These are phyloP conservation scores for Schwanniomyces sp. DNA, from an alignment of 805 yeast genomes.

Conservation along the genomic window DNA sequence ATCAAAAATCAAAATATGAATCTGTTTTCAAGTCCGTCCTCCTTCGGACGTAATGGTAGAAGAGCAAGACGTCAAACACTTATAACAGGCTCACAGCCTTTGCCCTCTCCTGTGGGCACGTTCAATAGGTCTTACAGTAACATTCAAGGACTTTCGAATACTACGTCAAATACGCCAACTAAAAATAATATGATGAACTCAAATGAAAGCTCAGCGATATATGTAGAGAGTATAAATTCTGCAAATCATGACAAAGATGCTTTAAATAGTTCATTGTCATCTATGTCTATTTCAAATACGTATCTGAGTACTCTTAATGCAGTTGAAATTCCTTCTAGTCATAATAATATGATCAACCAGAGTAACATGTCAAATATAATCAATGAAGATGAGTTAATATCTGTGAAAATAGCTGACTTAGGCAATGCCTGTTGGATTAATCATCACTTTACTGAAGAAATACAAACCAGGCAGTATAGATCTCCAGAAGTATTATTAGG, in stretches of 20 bases:
- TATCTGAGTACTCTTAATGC: slow-evolving; percentile 16
- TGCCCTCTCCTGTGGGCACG: slow-evolving; percentile 83
- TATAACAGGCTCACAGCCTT: slow-evolving; percentile 88
- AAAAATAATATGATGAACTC: slow-evolving; percentile 12
- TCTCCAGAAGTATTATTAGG: slow-evolving; percentile 70
- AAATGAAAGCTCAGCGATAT: slow-evolving; percentile 12
- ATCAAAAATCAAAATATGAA: slow-evolving; percentile 9
- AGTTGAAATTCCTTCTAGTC: slow-evolving; percentile 14
- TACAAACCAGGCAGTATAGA: slow-evolving; percentile 67
- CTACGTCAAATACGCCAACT: slow-evolving; percentile 43
- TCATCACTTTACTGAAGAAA: slow-evolving; percentile 65
- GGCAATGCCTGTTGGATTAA: slow-evolving; percentile 70
- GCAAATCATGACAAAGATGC: slow-evolving; percentile 18
- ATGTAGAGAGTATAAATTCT: slow-evolving; percentile 11
- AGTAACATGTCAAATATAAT: slow-evolving; percentile 16
- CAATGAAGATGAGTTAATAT: slow-evolving; percentile 54
- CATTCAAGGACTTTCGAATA: slow-evolving; percentile 33
- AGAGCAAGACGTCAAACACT: slow-evolving; percentile 70
- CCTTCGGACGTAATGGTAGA: slow-evolving; percentile 45
- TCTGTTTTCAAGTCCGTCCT: slow-evolving; percentile 23
- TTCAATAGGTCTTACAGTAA: slow-evolving; percentile 41
- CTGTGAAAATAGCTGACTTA: slow-evolving; percentile 66
- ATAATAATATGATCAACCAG: slow-evolving; percentile 8
- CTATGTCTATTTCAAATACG: slow-evolving; percentile 41
- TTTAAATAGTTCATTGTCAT: slow-evolving; percentile 37